A percentile compares a stretch with the other conserved stretches of the same genome.
Conservation (phyloP, 2,329 filamentous ascomycete species). For the Didymellaceae sp. region DNA sequence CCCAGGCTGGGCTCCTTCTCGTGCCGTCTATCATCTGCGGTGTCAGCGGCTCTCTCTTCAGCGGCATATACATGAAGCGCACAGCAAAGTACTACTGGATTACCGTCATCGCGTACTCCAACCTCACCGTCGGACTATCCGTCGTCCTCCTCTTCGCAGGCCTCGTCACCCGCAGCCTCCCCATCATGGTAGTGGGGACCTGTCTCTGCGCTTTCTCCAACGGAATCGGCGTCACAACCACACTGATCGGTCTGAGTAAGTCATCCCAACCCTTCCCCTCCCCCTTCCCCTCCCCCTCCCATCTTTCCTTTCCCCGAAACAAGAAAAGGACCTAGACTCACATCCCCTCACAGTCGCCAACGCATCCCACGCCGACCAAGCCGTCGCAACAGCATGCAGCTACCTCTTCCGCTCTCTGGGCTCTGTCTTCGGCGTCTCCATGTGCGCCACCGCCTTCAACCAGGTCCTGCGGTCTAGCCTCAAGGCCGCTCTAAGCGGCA, state of each 20-base stretch:
- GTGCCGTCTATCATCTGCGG: conserved; percentile 69
- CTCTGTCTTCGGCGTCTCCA: conserved; percentile 69
- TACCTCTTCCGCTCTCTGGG: conserved; percentile 82
- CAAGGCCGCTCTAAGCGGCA: conserved; percentile 59
- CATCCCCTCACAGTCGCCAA: conserved; percentile 73
- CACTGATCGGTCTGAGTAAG: conserved; percentile 70
- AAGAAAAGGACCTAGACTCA: too few species aligned
- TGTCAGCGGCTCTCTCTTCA: conserved; percentile 69
- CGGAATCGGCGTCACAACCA: conserved; percentile 71
- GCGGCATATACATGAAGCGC: conserved; percentile 71
- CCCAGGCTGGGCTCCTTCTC: conserved; percentile 68
- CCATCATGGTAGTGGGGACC: conserved; percentile 64
- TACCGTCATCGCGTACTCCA: conserved; percentile 63
- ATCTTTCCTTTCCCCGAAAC: too few species aligned
- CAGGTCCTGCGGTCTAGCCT: conserved; percentile 68
- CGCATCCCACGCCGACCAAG: conserved; percentile 69
- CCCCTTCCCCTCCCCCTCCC: too few species aligned
- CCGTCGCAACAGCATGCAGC: conserved; percentile 77
- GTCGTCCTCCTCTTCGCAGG: conserved; percentile 66
- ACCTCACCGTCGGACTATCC: conserved; percentile 62
- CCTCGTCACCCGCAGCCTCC: conserved; percentile 55
- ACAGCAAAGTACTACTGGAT: conserved; percentile 76
- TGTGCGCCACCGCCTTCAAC: conserved; percentile 75
- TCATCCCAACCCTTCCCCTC: too few species aligned
- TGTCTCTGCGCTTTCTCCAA: conserved; percentile 61